phyloP scores from a whole-genome alignment of 1,284 basidiomycete species.

The Stereum hirsutum region DNA sequence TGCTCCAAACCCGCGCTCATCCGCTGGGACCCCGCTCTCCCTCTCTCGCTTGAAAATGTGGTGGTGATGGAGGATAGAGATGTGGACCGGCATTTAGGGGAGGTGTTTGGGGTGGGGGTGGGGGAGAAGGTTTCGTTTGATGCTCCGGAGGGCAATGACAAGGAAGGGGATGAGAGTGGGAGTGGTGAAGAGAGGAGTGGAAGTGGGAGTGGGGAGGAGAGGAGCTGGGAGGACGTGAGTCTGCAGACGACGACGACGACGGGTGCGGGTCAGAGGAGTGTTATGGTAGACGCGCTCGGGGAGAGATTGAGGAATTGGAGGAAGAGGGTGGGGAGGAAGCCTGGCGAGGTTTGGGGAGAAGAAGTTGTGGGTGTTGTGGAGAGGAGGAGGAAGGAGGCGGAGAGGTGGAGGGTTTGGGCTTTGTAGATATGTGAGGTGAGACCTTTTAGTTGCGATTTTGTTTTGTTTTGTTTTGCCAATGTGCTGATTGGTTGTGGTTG shows the following conservation, averaged over 20 bases:
- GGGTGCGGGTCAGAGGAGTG: no score
- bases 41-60: constrained; percentile 66
- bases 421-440: constrained; percentile 2
- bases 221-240: no score
- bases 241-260: no score
- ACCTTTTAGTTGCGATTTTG: no score
- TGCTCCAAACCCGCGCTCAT: constrained; percentile 64
- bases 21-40: constrained; percentile 68
- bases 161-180: not conserved
- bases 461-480: no score
- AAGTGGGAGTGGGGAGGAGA: no score
- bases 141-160: not conserved
- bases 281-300: constrained; percentile 11
- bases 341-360: constrained; percentile 29
- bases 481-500: no score
- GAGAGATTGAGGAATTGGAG: constrained; percentile 1
- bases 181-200: no score
- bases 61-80: constrained; percentile 75
- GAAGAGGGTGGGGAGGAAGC: constrained; percentile 1
- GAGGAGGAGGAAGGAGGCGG: constrained; percentile 22
- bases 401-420: constrained; percentile 9
- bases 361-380: constrained; percentile 25
- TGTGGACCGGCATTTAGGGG: constrained; percentile 56
- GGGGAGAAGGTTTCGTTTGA: not conserved
- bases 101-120: constrained; percentile 14